A percentile compares a stretch with the other conserved stretches of the same genome.
Conservation (phyloP, 305 asterid genomes). For the Rubia occidens region DNA sequence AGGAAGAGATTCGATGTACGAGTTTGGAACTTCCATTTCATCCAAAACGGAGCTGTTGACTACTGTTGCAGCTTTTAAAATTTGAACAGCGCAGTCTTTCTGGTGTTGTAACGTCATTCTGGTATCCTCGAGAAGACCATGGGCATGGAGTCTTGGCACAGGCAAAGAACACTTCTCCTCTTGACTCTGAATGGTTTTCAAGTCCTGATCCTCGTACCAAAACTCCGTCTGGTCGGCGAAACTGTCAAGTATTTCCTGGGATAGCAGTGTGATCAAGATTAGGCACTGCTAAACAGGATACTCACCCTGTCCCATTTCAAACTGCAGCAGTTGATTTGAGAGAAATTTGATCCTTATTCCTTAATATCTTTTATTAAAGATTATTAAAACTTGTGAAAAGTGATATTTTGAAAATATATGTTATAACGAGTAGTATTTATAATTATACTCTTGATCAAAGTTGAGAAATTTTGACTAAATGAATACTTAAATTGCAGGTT, state of each 20-base stretch:
- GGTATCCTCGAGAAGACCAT: conserved; percentile 56
- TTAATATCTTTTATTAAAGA: no score
- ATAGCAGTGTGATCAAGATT: not conserved
- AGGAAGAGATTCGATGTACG: conserved; percentile 77
- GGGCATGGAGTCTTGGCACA: conserved; percentile 77
- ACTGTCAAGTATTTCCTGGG: conserved; percentile 74
- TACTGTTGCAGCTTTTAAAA: conserved; percentile 79
- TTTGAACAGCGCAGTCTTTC: conserved; percentile 74
- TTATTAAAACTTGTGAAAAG: no score
- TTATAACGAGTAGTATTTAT: no score
- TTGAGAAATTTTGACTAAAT: no score
- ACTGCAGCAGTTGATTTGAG: no score
- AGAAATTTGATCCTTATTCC: no score
- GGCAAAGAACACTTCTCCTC: conserved; percentile 96
- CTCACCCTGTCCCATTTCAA: no score
- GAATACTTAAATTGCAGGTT: no score
- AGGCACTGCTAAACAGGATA: not conserved
- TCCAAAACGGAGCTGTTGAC: conserved; percentile 59
- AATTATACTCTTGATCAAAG: no score
- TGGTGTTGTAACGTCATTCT: conserved; percentile 48
- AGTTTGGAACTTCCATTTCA: conserved; percentile 91
- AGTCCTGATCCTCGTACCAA: conserved; percentile 93
- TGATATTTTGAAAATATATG: no score
- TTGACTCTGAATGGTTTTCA: conserved; percentile 48
- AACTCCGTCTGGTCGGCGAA: conserved; percentile 61